phyloP scores from a whole-genome alignment of 1,284 basidiomycete genomes.

The Ganoderma resinaceum region DNA sequence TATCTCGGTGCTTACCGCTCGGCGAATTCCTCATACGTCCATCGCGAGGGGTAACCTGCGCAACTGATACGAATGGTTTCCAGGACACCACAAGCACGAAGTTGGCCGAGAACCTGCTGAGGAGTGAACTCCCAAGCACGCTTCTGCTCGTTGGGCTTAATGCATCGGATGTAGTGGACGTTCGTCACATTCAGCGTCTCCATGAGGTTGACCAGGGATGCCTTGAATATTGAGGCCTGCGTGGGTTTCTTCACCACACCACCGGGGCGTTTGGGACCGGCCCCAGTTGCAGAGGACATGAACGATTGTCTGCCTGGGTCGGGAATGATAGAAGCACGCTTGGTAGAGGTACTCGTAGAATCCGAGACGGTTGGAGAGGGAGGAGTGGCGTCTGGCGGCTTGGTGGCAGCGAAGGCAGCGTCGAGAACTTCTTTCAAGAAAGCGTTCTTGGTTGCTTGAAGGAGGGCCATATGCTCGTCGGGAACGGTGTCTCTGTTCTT shows the following conservation, averaged over 20 bases:
- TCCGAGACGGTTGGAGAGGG: constrained; percentile 80
- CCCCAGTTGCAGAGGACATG: constrained; percentile 55
- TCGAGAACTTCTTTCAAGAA: constrained; percentile 97
- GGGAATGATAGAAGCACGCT: constrained; percentile 83
- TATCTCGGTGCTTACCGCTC: constrained; percentile 74
- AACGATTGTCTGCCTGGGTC: constrained; percentile 84
- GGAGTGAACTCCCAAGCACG: constrained; percentile 97
- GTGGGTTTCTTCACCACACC: constrained; percentile 89
- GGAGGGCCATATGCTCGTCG: constrained; percentile 93
- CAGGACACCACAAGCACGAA: constrained; percentile 98
- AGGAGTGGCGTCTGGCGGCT: constrained; percentile 65
- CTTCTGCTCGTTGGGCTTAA: constrained; percentile 99
- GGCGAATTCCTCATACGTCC: constrained; percentile 99
- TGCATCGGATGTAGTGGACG: constrained; percentile 99
- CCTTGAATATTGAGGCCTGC: constrained; percentile 98
- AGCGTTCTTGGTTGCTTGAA: constrained; percentile 86
- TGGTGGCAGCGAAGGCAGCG: constrained; percentile 81
- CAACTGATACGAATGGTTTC: constrained; percentile 99
- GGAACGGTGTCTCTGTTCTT: constrained; percentile 99
- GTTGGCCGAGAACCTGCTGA: constrained; percentile 94
- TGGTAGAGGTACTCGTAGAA: constrained; percentile 73
- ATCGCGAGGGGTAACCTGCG: constrained; percentile 98
- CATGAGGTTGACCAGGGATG: constrained; percentile 94
- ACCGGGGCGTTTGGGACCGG: constrained; percentile 66
- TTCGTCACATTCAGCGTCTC: constrained; percentile 97